Conservation (phyloP, 2,329 filamentous ascomycete genomes). For the Aspergillus sp. region DNA sequence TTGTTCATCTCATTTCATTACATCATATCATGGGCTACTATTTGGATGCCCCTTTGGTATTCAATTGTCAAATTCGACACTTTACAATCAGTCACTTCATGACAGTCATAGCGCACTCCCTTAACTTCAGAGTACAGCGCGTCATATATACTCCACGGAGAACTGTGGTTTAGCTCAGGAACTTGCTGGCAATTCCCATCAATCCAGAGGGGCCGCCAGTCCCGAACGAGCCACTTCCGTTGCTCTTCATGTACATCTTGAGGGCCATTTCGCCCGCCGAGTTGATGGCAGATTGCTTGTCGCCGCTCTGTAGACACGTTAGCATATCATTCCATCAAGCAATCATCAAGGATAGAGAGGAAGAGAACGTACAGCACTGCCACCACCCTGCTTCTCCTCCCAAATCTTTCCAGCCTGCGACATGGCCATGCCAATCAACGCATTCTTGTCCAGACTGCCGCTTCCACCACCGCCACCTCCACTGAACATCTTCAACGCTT, state of each 20-base stretch:
- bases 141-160: not conserved
- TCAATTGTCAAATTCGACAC: too few relatives aligned
- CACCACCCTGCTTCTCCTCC: conserved; percentile 50
- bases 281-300: conserved; percentile 73
- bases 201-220: conserved; percentile 43
- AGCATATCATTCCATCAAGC: conserved; percentile 1
- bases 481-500: conserved; percentile 70
- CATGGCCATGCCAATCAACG: conserved; percentile 81
- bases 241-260: conserved; percentile 82
- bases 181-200: conserved; percentile 54
- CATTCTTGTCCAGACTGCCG: conserved; percentile 57
- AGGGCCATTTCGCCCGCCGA: conserved; percentile 77
- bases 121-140: too few relatives aligned
- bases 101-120: too few relatives aligned
- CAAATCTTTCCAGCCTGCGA: conserved; percentile 73
- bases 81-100: too few relatives aligned
- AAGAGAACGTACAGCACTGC: conserved; percentile 43
- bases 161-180: conserved; percentile 31
- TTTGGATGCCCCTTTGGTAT: too few relatives aligned
- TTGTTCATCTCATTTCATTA: not conserved
- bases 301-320: conserved; percentile 40
- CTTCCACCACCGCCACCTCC: conserved; percentile 38
- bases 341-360: conserved; percentile 2
- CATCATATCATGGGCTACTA: too few relatives aligned
- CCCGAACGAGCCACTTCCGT: conserved; percentile 46